Evolutionary conservation across 2,329 filamentous ascomycete species (phyloP).

Genomic region (Dactylonectria estremocensis): DNA sequence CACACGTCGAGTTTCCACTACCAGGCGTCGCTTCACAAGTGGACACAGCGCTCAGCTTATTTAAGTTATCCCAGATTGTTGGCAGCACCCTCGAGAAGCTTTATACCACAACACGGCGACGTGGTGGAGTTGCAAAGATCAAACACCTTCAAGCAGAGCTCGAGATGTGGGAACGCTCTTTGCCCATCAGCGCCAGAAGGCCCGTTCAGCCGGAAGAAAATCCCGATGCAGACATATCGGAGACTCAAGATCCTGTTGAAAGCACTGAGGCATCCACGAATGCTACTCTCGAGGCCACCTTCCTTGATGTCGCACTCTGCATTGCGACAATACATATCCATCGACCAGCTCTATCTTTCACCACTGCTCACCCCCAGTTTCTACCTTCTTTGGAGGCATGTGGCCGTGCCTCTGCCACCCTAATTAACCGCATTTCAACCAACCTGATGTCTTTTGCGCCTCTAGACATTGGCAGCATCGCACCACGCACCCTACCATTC

Average conservation of each 20-base stretch:
- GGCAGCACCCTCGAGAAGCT: conserved; percentile 42
- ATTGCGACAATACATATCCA: conserved; percentile 45
- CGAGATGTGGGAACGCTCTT: conserved; percentile 40
- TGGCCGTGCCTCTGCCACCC: conserved; percentile 21
- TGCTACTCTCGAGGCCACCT: conserved; percentile 21
- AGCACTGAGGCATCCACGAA: not conserved
- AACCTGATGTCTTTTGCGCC: not conserved
- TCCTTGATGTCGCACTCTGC: conserved; percentile 36
- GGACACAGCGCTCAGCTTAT: conserved; percentile 42
- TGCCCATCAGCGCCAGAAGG: not conserved
- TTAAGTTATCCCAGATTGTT: conserved; percentile 46
- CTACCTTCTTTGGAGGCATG: conserved; percentile 37
- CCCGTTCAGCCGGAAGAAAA: not conserved
- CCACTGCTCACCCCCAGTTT: conserved; percentile 40
- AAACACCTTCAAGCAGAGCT: conserved; percentile 43
- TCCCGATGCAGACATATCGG: conserved; percentile 2
- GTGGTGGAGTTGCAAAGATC: conserved; percentile 46
- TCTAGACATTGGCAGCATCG: not conserved
- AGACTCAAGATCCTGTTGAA: conserved; percentile 24
- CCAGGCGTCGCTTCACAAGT: conserved; percentile 46
- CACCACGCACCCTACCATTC: not conserved
- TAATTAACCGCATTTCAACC: conserved; percentile 15
- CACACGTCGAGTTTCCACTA: conserved; percentile 44
- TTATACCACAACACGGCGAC: conserved; percentile 46
- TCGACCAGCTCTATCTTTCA: conserved; percentile 45